Evolutionary conservation across 192 early-diverging fungal species (phyloP).

Genomic region (Coemansia sp.): DNA sequence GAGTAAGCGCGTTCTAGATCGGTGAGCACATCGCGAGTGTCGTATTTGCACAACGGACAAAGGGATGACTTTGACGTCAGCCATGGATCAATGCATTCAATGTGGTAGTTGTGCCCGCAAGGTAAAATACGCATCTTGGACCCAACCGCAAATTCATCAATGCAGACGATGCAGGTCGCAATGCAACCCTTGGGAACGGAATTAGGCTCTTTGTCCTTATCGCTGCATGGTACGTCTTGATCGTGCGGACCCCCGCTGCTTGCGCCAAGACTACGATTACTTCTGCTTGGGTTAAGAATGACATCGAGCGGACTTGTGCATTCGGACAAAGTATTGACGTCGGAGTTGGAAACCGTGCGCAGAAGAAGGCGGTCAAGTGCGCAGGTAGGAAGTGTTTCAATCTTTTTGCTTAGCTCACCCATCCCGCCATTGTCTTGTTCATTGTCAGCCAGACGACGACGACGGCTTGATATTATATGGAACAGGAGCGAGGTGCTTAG

Average conservation of each 20-base stretch:
- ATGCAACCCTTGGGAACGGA: slow-evolving; percentile 35
- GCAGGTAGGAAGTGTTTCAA: slow-evolving; percentile 43
- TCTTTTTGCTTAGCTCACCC: slow-evolving; percentile 17
- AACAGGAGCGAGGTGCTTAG: slow-evolving; percentile 45
- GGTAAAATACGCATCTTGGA: slow-evolving; percentile 54
- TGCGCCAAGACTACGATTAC: background rate
- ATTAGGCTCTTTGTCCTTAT: background rate
- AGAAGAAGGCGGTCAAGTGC: slow-evolving; percentile 45
- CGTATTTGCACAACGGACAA: slow-evolving; percentile 57
- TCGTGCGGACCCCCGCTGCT: background rate
- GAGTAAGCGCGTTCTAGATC: slow-evolving; percentile 42
- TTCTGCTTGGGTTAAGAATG: slow-evolving; percentile 30
- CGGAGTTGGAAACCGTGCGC: slow-evolving; percentile 34
- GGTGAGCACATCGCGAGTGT: slow-evolving; percentile 48
- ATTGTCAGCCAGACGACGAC: slow-evolving; percentile 1
- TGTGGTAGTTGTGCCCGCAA: slow-evolving; percentile 58
- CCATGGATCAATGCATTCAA: slow-evolving; percentile 59
- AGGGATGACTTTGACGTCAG: slow-evolving; percentile 51
- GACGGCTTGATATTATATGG: slow-evolving; percentile 33
- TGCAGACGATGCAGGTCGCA: slow-evolving; percentile 55
- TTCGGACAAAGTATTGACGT: slow-evolving; percentile 33
- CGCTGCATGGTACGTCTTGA: too few relatives aligned
- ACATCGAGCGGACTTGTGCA: slow-evolving; percentile 43
- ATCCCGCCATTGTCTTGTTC: background rate
- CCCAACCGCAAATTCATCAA: slow-evolving; percentile 53